Conservation (phyloP, 2,329 filamentous ascomycete species). For the Colletotrichum theobromicola region DNA sequence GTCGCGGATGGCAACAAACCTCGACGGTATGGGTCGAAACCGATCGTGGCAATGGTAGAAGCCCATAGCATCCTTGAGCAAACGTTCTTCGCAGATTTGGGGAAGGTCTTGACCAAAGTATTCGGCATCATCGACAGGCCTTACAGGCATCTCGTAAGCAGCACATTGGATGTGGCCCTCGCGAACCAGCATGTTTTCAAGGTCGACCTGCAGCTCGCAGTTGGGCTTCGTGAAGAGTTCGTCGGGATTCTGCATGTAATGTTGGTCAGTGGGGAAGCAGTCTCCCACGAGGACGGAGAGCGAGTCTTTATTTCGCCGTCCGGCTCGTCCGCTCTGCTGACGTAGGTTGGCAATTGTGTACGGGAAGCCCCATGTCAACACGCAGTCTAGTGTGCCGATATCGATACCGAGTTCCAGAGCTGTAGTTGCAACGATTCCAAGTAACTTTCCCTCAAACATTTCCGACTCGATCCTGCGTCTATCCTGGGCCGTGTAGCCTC, state of each 20-base stretch:
- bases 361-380: constrained; percentile 92
- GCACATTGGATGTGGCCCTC: constrained; percentile 97
- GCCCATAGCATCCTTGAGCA: constrained; percentile 75
- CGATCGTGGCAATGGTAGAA: constrained; percentile 91
- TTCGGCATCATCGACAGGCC: constrained; percentile 71
- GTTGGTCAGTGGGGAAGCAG: constrained; percentile 87
- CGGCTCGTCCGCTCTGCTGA: constrained; percentile 93
- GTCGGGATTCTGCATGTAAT: constrained; percentile 96
- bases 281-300: constrained; percentile 90
- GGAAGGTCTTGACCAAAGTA: constrained; percentile 82
- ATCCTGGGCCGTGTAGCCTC: constrained; percentile 93
- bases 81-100: constrained; percentile 74
- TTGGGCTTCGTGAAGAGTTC: constrained; percentile 94
- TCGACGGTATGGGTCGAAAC: constrained; percentile 85
- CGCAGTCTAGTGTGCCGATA: constrained; percentile 91
- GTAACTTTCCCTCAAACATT: constrained; percentile 94
- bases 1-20: constrained; percentile 86
- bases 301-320: constrained; percentile 90
- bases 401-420: constrained; percentile 94
- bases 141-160: constrained; percentile 92
- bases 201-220: constrained; percentile 85
- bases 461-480: constrained; percentile 87
- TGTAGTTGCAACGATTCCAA: constrained; percentile 93
- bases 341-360: constrained; percentile 94
- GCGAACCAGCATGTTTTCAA: constrained; percentile 88